Evolutionary conservation across 257 asterid genomes (phyloP), one percentile per base, ranked within the genome.

Genomic region (Solanum acaule): DNA sequence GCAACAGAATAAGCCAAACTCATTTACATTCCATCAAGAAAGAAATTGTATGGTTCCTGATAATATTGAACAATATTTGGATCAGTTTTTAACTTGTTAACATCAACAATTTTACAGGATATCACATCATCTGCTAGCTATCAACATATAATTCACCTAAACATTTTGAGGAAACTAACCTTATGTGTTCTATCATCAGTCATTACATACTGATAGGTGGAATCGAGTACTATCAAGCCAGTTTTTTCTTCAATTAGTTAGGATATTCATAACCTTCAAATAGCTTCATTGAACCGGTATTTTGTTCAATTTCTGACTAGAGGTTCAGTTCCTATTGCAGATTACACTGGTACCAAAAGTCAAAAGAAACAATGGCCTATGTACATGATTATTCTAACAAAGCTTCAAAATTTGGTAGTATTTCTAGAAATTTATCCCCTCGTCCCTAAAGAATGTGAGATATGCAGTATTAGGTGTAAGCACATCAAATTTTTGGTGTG

Each of bases 1-100:
- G 92, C 86, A 91, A 67, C 35, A 49, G 38, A 87, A 89, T 89
- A 29, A 86, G 22, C 23, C 46, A 40, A 83, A 85, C 68, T 70
- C 35, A 83, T 63, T 73, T 27, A 37, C 33, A 52, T 65, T 49
- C 44, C 42, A 44, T 46, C 86, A 46, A 46, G 68, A 31, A 82
- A 82, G 31, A 82, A 82, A 49, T 49, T 81, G 42, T 49, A 81
- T 8, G 29, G 13, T 40, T 88, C n/a, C 78, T n/a, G 3, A 6
- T 77, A 77, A 77, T 77, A 29, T 27, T 49, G 44, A 49, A 27
- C 68, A 27, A 27, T 79, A 44, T 78, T 42, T 27, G 52, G 46
- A 63, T 65, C 82, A 65, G 37, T n/a, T 86, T 42, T 86, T 71
- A 44, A 15, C n/a, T 72, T 49, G 27, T 10, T 37, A 46, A 46